Conservation (phyloP, 345 rosid genomes). For the Schrenkiella parvula region DNA sequence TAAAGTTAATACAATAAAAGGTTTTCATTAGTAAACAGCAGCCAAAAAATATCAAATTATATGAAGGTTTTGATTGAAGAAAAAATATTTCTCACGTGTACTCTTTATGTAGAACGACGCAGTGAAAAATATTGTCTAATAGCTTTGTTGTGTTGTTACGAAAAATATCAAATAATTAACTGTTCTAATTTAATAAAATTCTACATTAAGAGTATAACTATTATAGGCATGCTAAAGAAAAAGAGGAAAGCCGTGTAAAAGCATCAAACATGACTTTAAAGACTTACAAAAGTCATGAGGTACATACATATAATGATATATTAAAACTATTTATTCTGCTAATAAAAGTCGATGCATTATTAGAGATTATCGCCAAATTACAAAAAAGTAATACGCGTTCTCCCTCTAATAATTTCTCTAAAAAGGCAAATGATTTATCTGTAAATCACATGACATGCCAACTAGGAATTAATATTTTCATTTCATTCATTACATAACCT, state of each 20-base stretch:
- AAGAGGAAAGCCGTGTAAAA: background rate
- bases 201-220: too few relatives aligned
- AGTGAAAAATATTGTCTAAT: too few relatives aligned
- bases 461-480: background rate
- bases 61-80: too few relatives aligned
- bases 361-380: background rate
- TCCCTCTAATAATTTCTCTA: background rate
- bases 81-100: too few relatives aligned
- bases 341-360: background rate
- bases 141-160: too few relatives aligned
- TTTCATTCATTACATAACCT: background rate
- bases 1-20: background rate
- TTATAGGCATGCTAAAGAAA: background rate
- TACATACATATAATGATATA: background rate
- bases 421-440: background rate
- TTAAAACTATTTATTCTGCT: background rate
- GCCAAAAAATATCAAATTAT: background rate
- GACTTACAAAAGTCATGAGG: background rate
- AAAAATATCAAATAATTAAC: too few relatives aligned
- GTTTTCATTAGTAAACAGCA: background rate
- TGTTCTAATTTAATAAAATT: too few relatives aligned
- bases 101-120: too few relatives aligned
- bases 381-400: constrained; percentile 6
- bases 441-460: constrained; percentile 19
- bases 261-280: background rate